Evolutionary conservation across 2,329 filamentous ascomycete genomes (phyloP).

Genomic region (Fonsecaea pedrosoi): DNA sequence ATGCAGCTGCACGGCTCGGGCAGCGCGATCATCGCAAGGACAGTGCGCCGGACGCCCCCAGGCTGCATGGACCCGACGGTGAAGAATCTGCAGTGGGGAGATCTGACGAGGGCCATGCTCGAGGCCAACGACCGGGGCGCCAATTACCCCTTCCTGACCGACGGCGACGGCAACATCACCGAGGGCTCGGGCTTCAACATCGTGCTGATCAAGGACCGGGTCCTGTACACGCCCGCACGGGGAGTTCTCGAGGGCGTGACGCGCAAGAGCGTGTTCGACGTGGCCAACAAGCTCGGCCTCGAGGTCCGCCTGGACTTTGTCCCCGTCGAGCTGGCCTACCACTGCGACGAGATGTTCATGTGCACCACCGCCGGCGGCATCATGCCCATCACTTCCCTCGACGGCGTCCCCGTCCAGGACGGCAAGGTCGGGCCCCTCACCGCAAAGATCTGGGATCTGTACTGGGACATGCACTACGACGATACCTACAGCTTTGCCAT

Average conservation of each 20-base stretch:
- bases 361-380: conserved; percentile 61
- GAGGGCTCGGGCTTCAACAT: conserved; percentile 61
- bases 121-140: conserved; percentile 58
- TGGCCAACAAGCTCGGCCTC: conserved; percentile 45
- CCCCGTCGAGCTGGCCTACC: conserved; percentile 51
- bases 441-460: conserved; percentile 58
- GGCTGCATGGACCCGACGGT: conserved; percentile 59
- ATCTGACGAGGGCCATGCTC: conserved; percentile 54
- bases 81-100: conserved; percentile 62
- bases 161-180: conserved; percentile 58
- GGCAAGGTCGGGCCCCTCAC: conserved; percentile 57
- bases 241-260: conserved; percentile 59
- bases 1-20: conserved; percentile 50
- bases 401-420: conserved; percentile 51
- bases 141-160: conserved; percentile 58
- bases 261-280: conserved; percentile 57
- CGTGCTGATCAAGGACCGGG: conserved; percentile 53
- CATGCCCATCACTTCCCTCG: conserved; percentile 59
- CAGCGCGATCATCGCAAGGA: conserved; percentile 54
- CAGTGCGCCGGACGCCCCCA: conserved; percentile 54
- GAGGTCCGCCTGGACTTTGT: conserved; percentile 52
- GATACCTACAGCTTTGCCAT: conserved; percentile 45
- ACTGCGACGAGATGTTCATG: conserved; percentile 60
- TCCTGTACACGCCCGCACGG: conserved; percentile 55
- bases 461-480: conserved; percentile 59